Conservation (phyloP, 192 early-diverging fungal species). For the Backusella parvicylindrica region DNA sequence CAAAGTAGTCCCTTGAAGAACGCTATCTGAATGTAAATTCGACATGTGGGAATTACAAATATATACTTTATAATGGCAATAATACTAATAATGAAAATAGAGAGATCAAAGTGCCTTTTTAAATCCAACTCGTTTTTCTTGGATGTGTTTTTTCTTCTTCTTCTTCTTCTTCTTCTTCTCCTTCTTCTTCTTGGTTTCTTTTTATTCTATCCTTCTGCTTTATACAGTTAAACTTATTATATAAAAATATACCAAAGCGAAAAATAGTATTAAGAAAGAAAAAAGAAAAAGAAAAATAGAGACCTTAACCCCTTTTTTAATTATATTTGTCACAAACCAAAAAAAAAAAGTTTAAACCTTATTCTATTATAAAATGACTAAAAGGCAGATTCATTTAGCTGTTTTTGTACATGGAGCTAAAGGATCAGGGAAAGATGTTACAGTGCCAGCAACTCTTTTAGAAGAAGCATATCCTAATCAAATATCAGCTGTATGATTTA, state of each 20-base stretch:
- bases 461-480: not conserved
- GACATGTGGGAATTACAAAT: not conserved
- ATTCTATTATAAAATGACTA: not conserved
- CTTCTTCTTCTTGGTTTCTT: not conserved
- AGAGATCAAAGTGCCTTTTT: not conserved
- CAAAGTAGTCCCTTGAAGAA: not conserved
- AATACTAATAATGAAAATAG: not conserved
- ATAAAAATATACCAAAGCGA: not conserved
- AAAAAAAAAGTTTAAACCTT: not conserved
- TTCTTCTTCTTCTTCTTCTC: not conserved
- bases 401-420: conserved; percentile 1
- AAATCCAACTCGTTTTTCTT: not conserved
- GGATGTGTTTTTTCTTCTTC: not conserved
- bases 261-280: not conserved
- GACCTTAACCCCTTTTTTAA: not conserved
- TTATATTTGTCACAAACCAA: not conserved
- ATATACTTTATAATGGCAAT: not conserved
- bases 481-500: not conserved
- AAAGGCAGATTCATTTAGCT: not conserved
- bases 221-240: not conserved
- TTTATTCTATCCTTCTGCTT: not conserved
- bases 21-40: not conserved
- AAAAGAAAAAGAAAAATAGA: not conserved
- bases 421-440: not conserved
- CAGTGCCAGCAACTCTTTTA: not conserved